Evolutionary conservation across 768 basidiomycete genomes (phyloP), one percentile per base, ranked within the genome.

Genomic region (Sutorius australiensis): DNA sequence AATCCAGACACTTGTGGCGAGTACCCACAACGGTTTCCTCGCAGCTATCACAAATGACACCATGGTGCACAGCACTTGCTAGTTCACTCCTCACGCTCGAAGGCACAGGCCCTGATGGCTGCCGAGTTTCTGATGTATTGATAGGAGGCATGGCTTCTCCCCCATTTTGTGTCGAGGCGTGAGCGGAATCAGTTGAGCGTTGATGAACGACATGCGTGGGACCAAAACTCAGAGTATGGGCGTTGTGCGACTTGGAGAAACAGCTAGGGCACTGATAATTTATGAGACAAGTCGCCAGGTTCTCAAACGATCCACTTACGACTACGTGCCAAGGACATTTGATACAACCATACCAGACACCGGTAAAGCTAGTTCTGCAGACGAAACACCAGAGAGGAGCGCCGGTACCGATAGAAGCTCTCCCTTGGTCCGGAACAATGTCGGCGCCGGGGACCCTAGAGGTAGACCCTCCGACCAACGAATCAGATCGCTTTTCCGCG

Each of bases 1-100:
- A 92, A 58, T 89, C 86, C 19, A 89, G 68, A 61, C 91, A 93
- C 68, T 92, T 93, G 67, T 89, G 84, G 40, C 92, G 77, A 50
- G 82, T 65, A 11, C 90, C 91, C 50, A 78, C 71, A 36, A 92
- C 75, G 4, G 68, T 77, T 19, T 68, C 58, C 6, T 76, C 58
- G 67, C 91, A 94, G 14, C 59, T 60, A 66, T 93, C 87, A 66
- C 91, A 94, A 9, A 75, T 42, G n/a, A 89, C 71, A 28, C 78
- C 78, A 31, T 46, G 63, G 64, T 90, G 87, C 36, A 84, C 58
- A 24, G 54, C 10, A n/a, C 33, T 37, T n/a, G 34, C 24, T 33
- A 31, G n/a, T 46, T 55, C 42, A 37, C 37, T 19, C 24, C 24
- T 19, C 10, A 16, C 14, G 14, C 27, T 10, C 14, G 46, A 28